phyloP scores from a whole-genome alignment of 495 filamentous ascomycete species.

The Lichina pygmaea region DNA sequence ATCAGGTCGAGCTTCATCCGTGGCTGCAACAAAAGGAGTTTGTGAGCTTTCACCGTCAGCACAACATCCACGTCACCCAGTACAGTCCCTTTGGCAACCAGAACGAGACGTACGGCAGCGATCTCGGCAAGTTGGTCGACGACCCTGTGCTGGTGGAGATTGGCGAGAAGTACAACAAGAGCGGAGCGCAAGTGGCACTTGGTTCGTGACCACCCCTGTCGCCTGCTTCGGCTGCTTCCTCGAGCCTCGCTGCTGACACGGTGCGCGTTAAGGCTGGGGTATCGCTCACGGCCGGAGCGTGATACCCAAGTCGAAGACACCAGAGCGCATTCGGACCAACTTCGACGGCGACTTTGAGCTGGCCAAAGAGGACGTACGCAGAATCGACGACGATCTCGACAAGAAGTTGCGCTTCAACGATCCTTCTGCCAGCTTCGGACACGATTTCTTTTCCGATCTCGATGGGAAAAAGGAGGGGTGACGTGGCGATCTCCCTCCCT shows the following conservation, averaged over 20 bases:
- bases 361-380: constrained; percentile 21
- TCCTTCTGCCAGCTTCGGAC: constrained; percentile 24
- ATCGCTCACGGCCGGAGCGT: constrained; percentile 33
- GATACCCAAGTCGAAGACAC: constrained; percentile 35
- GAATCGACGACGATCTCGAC: constrained; percentile 21
- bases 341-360: constrained; percentile 33
- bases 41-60: constrained; percentile 22
- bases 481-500: neutral
- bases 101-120: constrained; percentile 31
- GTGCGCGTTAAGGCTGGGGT: constrained; percentile 24
- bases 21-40: constrained; percentile 34
- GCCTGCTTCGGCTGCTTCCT: too few species aligned
- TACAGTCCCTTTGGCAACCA: constrained; percentile 51
- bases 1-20: constrained; percentile 39
- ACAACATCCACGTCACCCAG: constrained; percentile 32
- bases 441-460: constrained; percentile 30
- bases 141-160: constrained; percentile 31
- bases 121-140: constrained; percentile 28
- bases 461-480: constrained; percentile 22
- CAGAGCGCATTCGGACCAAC: constrained; percentile 25
- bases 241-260: neutral
- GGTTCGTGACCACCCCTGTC: neutral
- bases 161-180: constrained; percentile 34
- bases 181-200: constrained; percentile 31
- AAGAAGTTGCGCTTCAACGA: constrained; percentile 35